Evolutionary conservation across 495 filamentous ascomycete genomes (phyloP).

Genomic region (Rhizodiscina lignyota): DNA sequence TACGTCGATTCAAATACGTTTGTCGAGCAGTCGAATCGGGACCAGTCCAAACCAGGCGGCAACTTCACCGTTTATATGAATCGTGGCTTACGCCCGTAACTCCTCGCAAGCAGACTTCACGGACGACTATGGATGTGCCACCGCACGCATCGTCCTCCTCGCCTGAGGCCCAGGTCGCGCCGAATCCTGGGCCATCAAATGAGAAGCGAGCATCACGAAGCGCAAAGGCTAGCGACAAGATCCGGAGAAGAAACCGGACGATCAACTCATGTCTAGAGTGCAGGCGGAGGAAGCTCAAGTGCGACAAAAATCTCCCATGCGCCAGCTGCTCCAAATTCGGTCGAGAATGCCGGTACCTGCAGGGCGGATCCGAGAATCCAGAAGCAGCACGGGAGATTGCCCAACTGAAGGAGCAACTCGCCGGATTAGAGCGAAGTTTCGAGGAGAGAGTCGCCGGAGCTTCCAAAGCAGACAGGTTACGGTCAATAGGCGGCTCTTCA

Average conservation of each 20-base stretch:
- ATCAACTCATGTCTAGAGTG: slow-evolving; percentile 58
- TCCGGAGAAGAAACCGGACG: slow-evolving; percentile 49
- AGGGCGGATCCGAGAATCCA: slow-evolving; percentile 38
- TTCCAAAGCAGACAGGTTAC: slow-evolving; percentile 7
- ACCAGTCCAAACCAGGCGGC: too few relatives aligned
- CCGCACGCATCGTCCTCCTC: too few relatives aligned
- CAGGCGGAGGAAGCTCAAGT: slow-evolving; percentile 62
- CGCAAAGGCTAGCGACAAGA: too few relatives aligned
- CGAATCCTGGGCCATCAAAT: too few relatives aligned
- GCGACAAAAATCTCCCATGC: slow-evolving; percentile 59
- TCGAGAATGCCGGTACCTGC: slow-evolving; percentile 48
- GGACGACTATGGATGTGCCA: too few relatives aligned
- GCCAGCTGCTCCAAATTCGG: slow-evolving; percentile 46
- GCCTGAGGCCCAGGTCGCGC: too few relatives aligned
- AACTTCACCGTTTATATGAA: too few relatives aligned
- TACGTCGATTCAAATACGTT: too few relatives aligned
- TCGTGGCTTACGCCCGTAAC: too few relatives aligned
- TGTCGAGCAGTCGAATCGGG: too few relatives aligned
- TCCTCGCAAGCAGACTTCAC: too few relatives aligned
- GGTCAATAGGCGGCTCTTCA: slow-evolving; percentile 5
- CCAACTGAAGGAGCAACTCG: slow-evolving; percentile 56
- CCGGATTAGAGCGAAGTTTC: slow-evolving; percentile 42
- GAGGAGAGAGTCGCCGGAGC: slow-evolving; percentile 33
- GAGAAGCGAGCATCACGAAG: too few relatives aligned
- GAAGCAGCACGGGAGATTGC: slow-evolving; percentile 41